A percentile compares a stretch with the other conserved stretches of the same genome.
phyloP scores from a whole-genome alignment of 345 rosid genomes.

The Acer saccharum region DNA sequence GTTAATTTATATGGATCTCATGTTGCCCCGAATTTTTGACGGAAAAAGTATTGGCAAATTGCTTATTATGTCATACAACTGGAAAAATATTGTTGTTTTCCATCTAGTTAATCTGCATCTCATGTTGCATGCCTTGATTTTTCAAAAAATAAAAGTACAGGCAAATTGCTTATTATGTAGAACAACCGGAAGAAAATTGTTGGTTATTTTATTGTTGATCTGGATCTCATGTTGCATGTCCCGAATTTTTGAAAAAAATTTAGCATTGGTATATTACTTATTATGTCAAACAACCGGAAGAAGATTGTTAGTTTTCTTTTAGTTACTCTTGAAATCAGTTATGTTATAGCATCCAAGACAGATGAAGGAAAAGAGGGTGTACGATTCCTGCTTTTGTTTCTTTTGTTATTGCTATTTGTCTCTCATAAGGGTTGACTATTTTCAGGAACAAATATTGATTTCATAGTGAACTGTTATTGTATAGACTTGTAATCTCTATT shows the following conservation, averaged over 20 bases:
- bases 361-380: background rate
- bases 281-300: constrained; percentile 1
- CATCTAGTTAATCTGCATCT: too few species aligned
- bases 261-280: background rate
- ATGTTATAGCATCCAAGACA: background rate
- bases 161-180: too few species aligned
- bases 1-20: too few species aligned
- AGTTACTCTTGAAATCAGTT: background rate
- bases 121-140: too few species aligned
- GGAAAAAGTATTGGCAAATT: too few species aligned
- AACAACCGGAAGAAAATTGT: background rate
- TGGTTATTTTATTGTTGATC: too few species aligned
- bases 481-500: background rate
- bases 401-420: background rate
- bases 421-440: background rate
- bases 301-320: background rate
- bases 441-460: too few species aligned
- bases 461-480: background rate
- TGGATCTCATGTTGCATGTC: background rate
- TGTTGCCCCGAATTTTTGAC: too few species aligned
- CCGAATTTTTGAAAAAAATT: background rate
- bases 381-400: background rate
- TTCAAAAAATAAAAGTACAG: too few species aligned
- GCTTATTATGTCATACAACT: too few species aligned
- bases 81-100: too few species aligned